phyloP scores from a whole-genome alignment of 2,329 filamentous ascomycete genomes.

The Arachnomyces sp. region DNA sequence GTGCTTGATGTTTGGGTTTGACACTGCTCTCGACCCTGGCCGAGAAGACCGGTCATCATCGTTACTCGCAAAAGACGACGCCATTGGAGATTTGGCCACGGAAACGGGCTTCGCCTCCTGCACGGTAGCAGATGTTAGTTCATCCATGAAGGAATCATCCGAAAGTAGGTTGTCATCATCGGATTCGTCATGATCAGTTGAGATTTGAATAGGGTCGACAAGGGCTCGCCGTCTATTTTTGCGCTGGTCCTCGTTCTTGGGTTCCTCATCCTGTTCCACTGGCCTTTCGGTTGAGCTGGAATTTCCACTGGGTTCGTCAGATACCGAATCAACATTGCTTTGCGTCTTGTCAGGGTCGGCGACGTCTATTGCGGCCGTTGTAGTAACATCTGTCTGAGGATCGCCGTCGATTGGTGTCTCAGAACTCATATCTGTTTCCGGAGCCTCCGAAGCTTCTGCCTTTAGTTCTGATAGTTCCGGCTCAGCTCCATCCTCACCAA shows the following conservation, averaged over 20 bases:
- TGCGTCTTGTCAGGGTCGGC: no score
- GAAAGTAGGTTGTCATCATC: conserved; percentile 37
- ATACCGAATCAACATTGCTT: no score
- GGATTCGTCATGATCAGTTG: conserved; percentile 30
- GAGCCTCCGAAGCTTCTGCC: no score
- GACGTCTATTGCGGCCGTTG: no score
- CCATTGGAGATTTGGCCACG: conserved; percentile 76
- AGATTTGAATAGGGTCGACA: conserved; percentile 47
- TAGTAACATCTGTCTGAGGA: no score
- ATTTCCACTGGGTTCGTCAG: no score
- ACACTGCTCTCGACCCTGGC: conserved; percentile 31
- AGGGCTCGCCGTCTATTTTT: conserved; percentile 29
- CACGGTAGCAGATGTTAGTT: conserved; percentile 72
- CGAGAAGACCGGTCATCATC: conserved; percentile 19
- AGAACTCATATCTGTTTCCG: no score
- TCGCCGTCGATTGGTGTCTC: no score
- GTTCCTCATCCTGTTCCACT: no score
- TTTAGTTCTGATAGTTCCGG: no score
- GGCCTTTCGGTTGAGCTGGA: no score
- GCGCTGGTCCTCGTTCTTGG: conserved; percentile 7
- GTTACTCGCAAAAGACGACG: conserved; percentile 49
- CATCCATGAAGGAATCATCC: conserved; percentile 77
- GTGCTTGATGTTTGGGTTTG: conserved; percentile 28
- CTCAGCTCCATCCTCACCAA: no score
- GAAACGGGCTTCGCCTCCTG: conserved; percentile 75